phyloP scores from a whole-genome alignment of 2,329 filamentous ascomycete species.

The Apiospora aurea region DNA sequence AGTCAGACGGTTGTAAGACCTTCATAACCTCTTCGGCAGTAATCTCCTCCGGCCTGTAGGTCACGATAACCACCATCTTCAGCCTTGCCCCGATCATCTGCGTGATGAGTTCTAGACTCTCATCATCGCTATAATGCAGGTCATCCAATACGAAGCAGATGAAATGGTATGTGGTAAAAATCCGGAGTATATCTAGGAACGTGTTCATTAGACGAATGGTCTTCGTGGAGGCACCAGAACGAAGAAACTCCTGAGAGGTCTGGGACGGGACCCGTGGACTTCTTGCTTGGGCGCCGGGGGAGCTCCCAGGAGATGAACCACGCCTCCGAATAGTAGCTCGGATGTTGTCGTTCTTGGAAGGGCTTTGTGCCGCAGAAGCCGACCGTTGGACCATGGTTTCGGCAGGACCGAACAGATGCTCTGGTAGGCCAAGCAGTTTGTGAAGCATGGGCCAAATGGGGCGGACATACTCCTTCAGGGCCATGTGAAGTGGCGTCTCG shows the following conservation, averaged over 20 bases:
- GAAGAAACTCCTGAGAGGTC: conserved; percentile 66
- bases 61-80: conserved; percentile 83
- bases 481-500: conserved; percentile 68
- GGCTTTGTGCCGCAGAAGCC: conserved; percentile 44
- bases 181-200: conserved; percentile 83
- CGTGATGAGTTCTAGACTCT: conserved; percentile 83
- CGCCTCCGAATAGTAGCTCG: conserved; percentile 49
- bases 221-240: conserved; percentile 64
- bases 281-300: conserved; percentile 45
- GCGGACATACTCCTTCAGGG: conserved; percentile 66
- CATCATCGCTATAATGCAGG: conserved; percentile 87
- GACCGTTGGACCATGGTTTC: conserved; percentile 47
- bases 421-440: conserved; percentile 66
- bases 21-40: conserved; percentile 60
- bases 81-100: conserved; percentile 81
- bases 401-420: conserved; percentile 70
- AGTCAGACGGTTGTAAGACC: conserved; percentile 61
- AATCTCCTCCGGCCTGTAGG: conserved; percentile 73
- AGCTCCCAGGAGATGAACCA: conserved; percentile 57
- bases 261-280: conserved; percentile 52
- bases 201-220: conserved; percentile 83
- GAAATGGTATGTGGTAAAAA: conserved; percentile 83
- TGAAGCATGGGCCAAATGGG: conserved; percentile 71
- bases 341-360: conserved; percentile 40
- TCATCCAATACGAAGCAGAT: conserved; percentile 91